Base-by-base conservation (phyloP, 2,329 filamentous ascomycete genomes). In the Aspergillus ruber region DNA sequence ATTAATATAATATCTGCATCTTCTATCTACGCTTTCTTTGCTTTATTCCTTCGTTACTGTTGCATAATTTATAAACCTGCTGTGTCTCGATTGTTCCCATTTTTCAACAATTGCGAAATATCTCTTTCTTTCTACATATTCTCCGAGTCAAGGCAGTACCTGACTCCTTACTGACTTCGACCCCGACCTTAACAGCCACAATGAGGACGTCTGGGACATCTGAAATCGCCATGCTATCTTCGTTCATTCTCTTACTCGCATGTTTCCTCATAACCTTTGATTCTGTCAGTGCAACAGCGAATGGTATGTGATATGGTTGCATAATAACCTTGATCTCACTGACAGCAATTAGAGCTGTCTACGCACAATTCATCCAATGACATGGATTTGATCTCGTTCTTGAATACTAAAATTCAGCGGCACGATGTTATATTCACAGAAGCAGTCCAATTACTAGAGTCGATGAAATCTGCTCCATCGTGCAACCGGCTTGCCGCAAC, bases 401-500 rank as follows among this genome's bases (percentile, higher is more conserved):
- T 70, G 5, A 55, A 48, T 41, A 47, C 53, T 1, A 61, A 51
- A 21, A 23, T 45, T 1, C 53, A 50, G 9, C 57, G 63, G 4
- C 51, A 63, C n/a, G 60, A 68, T 40, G 60, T 57, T 2, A 54
- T 73, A n/a, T 70, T 74, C 39, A 62, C 59, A 3, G 57, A 71
- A 44, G 74, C 74, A 2, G 54, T 76, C 15, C 60, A 66, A 3
- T 56, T 76, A 2, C 61, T 80, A 3, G 59, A 72, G 12, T 68
- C 69, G 0, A 65, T 78, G 56, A 65, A 73, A 42, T 64, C 66
- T 4, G 64, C 71, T 8, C 71, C 77, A 2, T 74, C 76, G 0
- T 83, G 80, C 64, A 73, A 75, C 48, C 72, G 73, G 6, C 61
- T 79, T 33, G 80, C 80, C 6, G 72, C 75, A 2, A 69, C 71